These are phyloP conservation scores for Myxozyma monticola DNA, from an alignment of 805 yeast species.

Conservation along the genomic window DNA sequence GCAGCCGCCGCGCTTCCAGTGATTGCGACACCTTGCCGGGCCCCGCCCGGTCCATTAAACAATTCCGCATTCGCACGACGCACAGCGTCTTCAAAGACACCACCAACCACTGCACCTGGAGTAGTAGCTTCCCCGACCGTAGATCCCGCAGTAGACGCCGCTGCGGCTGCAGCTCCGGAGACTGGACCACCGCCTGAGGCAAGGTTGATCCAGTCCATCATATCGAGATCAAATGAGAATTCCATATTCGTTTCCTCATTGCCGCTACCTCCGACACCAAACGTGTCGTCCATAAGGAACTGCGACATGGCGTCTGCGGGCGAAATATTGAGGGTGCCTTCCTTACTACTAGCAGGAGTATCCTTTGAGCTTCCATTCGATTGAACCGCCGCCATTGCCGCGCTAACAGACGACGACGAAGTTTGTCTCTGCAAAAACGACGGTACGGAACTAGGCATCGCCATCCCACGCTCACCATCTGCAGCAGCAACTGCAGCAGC, in stretches of 20 bases:
- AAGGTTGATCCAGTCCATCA: conserved; percentile 31
- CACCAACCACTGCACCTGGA: conserved; percentile 1
- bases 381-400: conserved; percentile 1
- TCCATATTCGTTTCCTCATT: conserved; percentile 20
- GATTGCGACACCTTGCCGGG: conserved; percentile 20
- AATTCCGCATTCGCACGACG: conserved; percentile 24
- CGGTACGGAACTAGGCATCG: conserved; percentile 17
- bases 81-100: conserved; percentile 21
- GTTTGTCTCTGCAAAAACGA: not conserved
- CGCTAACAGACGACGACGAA: not conserved
- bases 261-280: conserved; percentile 21
- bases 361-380: conserved; percentile 2
- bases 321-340: conserved; percentile 19
- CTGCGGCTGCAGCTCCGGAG: not conserved
- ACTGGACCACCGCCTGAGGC: conserved; percentile 12
- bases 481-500: conserved; percentile 9
- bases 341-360: conserved; percentile 8
- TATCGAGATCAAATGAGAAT: conserved; percentile 27
- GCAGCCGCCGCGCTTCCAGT: not conserved
- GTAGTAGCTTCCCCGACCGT: conserved; percentile 4
- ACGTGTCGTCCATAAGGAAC: conserved; percentile 29
- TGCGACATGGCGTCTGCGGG: conserved; percentile 32
- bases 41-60: conserved; percentile 29
- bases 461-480: conserved; percentile 20
- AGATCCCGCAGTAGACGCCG: not conserved